Evolutionary conservation across 768 basidiomycete species (phyloP), one percentile per base, ranked within the genome.

Genomic region (Hebeloma cylindrosporum): DNA sequence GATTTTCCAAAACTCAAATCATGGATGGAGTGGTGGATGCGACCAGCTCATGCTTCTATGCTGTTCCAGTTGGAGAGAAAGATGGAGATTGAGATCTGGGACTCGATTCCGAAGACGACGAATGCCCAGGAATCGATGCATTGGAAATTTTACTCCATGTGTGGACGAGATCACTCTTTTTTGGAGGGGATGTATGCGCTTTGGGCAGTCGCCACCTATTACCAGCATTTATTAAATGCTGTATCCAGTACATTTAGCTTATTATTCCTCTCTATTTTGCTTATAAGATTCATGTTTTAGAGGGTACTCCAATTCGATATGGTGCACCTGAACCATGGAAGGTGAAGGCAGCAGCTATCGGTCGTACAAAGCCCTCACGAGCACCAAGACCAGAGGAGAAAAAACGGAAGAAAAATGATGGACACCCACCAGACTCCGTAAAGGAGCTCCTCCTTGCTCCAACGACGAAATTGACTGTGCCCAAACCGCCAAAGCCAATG

Each of bases 1-100:
- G 50, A 57, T 18, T 60, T 61, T 39, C 60, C 63, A n/a, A 14
- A 40, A 23, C 42, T 40, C 13, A 30, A 45, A 20, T 13, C 21
- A 3, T 69, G 68, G 67, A 28, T 67, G 13, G 18, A 32, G 0
- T 71, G 67, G 67, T 71, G 64, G 66, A 25, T 58, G 17, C 51
- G 56, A 0, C 20, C 23, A 9, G 35, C 40, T 0, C 59, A 61
- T 50, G 63, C 66, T 4, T 22, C 40, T 5, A 65, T 66, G 60
- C 40, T 69, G 3, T 53, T 57, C 51, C 27, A 35, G 17, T 57
- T 62, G 0, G 22, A 49, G 25, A 14, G 36, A 4, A 23, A 17
- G 11, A 59, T 56, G 58, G 50, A 53, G 8, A 20, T 40, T 1
- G 40, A 48, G 2, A 5, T 56, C 2, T 63, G 59, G 59, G 41